A percentile compares a stretch with the other conserved stretches of the same genome.
Conservation (phyloP, 2,329 filamentous ascomycete genomes). For the Beauveria sp. region DNA sequence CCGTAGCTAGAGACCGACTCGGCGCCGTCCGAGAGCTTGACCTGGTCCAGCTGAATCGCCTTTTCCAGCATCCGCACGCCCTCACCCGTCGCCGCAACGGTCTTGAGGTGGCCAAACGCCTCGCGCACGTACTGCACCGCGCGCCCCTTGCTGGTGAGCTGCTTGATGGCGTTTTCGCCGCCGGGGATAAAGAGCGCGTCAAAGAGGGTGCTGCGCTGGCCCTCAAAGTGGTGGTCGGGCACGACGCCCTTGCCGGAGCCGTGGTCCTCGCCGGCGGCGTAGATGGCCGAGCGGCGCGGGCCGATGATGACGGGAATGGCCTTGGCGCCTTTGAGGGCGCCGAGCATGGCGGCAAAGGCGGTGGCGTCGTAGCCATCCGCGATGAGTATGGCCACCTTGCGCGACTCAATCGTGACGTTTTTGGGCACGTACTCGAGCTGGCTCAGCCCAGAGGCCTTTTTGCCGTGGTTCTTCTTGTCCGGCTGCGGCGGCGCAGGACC, state of each 20-base stretch:
- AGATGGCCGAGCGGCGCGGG: conserved; percentile 58
- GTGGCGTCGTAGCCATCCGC: conserved; percentile 67
- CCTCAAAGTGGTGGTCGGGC: conserved; percentile 73
- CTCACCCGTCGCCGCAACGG: conserved; percentile 69
- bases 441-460: conserved; percentile 58
- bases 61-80: conserved; percentile 54
- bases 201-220: conserved; percentile 73
- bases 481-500: conserved; percentile 40
- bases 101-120: conserved; percentile 74
- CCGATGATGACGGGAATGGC: conserved; percentile 69
- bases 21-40: conserved; percentile 31
- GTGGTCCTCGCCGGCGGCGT: conserved; percentile 47
- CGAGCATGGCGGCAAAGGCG: conserved; percentile 58
- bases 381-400: conserved; percentile 67
- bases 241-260: conserved; percentile 45
- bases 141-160: conserved; percentile 61
- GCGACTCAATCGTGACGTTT: conserved; percentile 59
- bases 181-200: conserved; percentile 73
- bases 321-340: conserved; percentile 50
- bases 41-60: conserved; percentile 35
- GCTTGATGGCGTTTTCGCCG: conserved; percentile 54
- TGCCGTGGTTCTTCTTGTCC: conserved; percentile 59
- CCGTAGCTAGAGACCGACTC: conserved; percentile 61
- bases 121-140: conserved; percentile 72
- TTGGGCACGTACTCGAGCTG: conserved; percentile 60